Base-by-base conservation (phyloP, 192 early-diverging fungal genomes). In the Physocladia obscura region DNA sequence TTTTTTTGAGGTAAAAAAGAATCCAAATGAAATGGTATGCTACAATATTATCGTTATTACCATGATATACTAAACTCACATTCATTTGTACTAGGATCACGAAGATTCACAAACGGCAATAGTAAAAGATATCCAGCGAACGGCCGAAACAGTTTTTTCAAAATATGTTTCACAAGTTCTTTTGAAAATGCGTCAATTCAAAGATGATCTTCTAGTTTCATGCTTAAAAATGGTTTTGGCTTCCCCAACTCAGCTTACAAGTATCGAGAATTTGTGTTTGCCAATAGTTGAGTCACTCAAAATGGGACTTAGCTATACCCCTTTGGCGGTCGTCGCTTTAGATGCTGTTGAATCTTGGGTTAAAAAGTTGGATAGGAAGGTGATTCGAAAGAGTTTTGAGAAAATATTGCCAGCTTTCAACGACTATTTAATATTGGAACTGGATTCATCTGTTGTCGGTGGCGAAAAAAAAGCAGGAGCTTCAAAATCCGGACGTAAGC, bases 191-290 rank as follows among this genome's bases (percentile, higher is more conserved):
- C 68, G 83, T 3, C 86, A 85, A 57, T 91, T 84, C 71, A 90
- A 90, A 70, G 91, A 92, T 59, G 91, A 93, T 44, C 76, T 93
- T 8, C 76, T 92, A 6, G 87, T 82, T 1, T 80, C 87, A 1
- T 89, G 89, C 51, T 68, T 93, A 22, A 76, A 81, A 22, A 64
- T 92, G 21, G 77, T 92, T 3, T 83, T 93, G 0, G 73, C 81
- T 1, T 76, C 72, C 49, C 91, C 91, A 1, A 31, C 69, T 2
- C 87, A 85, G 5, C 79, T 93, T 11, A 72, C 86, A 26, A 74
- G 79, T 26, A 64, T 88, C 2, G 30, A 24, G 21, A 74, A 80
- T 34, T 61, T 89, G 8, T 74, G 86, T 4, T n/a, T 72, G 19
- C 88, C 91, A 17, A 73, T 93, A n/a, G 70, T 83, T 44, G 77